Conservation (phyloP, 768 basidiomycete species). For the Pleurotus tuber-regium region DNA sequence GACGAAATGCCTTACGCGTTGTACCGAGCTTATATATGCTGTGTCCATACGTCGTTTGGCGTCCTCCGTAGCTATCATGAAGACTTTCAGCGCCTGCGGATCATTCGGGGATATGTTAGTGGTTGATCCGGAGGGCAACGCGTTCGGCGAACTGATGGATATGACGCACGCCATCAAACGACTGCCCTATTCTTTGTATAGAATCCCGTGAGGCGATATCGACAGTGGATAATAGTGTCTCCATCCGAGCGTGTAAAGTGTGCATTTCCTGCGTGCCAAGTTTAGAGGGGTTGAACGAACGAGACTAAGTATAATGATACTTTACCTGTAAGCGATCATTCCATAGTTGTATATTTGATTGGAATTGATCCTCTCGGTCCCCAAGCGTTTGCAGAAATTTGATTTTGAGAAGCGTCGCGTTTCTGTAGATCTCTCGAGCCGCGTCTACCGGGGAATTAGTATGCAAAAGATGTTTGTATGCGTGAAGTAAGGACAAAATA, state of each 20-base stretch:
- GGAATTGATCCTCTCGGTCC: slow-evolving; percentile 38
- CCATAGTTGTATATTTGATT: slow-evolving; percentile 27
- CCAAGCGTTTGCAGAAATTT: slow-evolving; percentile 44
- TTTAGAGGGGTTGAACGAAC: background rate
- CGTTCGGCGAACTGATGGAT: too few species aligned
- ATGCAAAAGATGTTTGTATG: too few species aligned
- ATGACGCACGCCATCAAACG: background rate
- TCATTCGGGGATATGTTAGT: too few species aligned
- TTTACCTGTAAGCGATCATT: slow-evolving; percentile 24
- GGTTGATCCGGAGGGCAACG: too few species aligned
- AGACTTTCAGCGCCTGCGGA: too few species aligned
- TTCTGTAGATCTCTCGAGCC: slow-evolving; percentile 66
- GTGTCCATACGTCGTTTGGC: background rate
- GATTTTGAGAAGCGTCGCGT: slow-evolving; percentile 59
- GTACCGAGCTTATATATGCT: background rate
- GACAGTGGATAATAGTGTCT: slow-evolving; percentile 3
- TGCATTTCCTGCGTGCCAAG: slow-evolving; percentile 25
- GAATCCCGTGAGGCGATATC: background rate
- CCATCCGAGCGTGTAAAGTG: slow-evolving; percentile 16
- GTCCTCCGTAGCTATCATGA: background rate
- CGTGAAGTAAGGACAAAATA: too few species aligned
- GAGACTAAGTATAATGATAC: background rate
- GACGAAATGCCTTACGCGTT: background rate
- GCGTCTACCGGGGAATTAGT: slow-evolving; percentile 47
- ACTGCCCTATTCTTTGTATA: background rate